These are phyloP conservation scores for Amphirosellinia nigrospora DNA, from an alignment of 495 filamentous ascomycete genomes.

Conservation along the genomic window DNA sequence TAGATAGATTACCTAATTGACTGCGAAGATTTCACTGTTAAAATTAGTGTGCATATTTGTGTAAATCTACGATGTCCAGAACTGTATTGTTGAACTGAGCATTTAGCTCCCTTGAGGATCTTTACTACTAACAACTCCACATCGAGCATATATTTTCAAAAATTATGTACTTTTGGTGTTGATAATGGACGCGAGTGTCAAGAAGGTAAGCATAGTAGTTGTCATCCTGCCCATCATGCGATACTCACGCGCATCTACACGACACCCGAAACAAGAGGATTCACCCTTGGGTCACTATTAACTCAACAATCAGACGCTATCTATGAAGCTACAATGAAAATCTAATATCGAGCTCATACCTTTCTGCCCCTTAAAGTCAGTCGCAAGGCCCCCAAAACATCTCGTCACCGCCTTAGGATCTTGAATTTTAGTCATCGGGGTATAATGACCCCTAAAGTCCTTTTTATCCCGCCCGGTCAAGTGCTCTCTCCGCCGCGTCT, in stretches of 20 bases:
- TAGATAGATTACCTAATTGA: slow-evolving; percentile 18
- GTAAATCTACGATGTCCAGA: not conserved
- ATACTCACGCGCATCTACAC: not conserved
- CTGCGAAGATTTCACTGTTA: slow-evolving; percentile 5
- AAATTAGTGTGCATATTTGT: not conserved
- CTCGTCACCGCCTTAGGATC: not conserved
- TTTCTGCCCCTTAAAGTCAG: not conserved
- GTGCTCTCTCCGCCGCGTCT: not conserved
- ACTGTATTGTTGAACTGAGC: not conserved
- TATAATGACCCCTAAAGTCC: not conserved
- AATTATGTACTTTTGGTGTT: not conserved
- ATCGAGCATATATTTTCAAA: too few species aligned
- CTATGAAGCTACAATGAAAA: too few species aligned
- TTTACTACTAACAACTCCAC: not conserved
- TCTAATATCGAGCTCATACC: too few species aligned
- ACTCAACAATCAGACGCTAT: not conserved
- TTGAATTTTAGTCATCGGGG: not conserved
- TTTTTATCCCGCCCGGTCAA: not conserved
- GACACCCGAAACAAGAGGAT: not conserved
- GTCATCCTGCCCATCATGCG: not conserved
- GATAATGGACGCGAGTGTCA: not conserved
- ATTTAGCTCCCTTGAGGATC: not conserved
- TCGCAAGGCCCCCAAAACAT: not conserved
- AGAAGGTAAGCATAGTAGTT: not conserved
- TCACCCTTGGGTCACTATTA: not conserved